Evolutionary conservation across 2,329 filamentous ascomycete species (phyloP).

Genomic region (Thelonectria olida): DNA sequence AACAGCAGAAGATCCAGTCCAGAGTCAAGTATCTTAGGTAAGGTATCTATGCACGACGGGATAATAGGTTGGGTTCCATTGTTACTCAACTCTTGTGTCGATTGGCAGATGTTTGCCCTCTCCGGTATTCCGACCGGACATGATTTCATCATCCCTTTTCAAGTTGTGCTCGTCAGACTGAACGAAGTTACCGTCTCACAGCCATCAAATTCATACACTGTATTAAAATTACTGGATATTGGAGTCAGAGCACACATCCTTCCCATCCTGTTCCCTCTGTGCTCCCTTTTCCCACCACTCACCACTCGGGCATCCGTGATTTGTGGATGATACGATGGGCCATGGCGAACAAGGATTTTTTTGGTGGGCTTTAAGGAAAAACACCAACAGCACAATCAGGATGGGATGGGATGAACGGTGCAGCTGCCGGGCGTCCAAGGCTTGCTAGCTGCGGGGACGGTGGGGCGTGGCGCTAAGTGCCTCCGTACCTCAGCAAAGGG

Average conservation of each 20-base stretch:
- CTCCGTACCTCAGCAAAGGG: background rate
- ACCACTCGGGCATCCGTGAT: slow-evolving; percentile 17
- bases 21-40: too few relatives aligned
- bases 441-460: slow-evolving; percentile 29
- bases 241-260: background rate
- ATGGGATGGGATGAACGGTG: slow-evolving; percentile 37
- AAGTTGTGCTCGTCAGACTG: background rate
- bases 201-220: slow-evolving; percentile 8
- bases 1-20: background rate
- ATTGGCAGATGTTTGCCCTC: background rate
- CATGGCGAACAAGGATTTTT: slow-evolving; percentile 32
- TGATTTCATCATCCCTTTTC: background rate
- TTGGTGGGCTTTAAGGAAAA: slow-evolving; percentile 10
- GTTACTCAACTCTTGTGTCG: slow-evolving; percentile 1
- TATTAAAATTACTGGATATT: background rate
- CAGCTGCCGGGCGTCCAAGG: slow-evolving; percentile 19
- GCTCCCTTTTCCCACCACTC: slow-evolving; percentile 20
- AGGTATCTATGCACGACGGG: background rate
- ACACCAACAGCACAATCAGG: slow-evolving; percentile 3
- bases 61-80: too few relatives aligned
- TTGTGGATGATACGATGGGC: slow-evolving; percentile 33
- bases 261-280: slow-evolving; percentile 1
- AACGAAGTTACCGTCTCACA: slow-evolving; percentile 2
- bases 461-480: slow-evolving; percentile 24
- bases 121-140: background rate